Conservation (phyloP, 73 alveolate genomes). For the Paramecium tetraurelia region DNA sequence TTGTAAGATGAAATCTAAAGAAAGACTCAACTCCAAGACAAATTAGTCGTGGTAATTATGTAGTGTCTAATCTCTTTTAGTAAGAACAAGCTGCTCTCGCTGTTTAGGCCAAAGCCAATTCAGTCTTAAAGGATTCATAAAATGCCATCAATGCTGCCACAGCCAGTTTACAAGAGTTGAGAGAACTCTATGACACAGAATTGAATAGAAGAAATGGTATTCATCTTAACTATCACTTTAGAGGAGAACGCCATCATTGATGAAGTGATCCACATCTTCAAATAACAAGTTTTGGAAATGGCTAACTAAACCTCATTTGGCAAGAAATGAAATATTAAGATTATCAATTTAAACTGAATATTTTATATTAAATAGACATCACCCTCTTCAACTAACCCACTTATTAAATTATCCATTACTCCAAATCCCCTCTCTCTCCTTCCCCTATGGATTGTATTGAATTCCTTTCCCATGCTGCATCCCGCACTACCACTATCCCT, state of each 20-base stretch:
- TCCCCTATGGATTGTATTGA: constrained; percentile 47
- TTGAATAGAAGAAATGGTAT: constrained; percentile 50
- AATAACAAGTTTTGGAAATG: constrained; percentile 32
- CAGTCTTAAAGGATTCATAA: constrained; percentile 36
- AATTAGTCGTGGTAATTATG: constrained; percentile 36
- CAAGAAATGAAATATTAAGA: background rate
- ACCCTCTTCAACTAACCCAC: constrained; percentile 17
- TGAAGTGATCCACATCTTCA: constrained; percentile 45
- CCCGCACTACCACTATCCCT: constrained; percentile 51
- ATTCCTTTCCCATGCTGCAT: constrained; percentile 55
- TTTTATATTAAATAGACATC: background rate
- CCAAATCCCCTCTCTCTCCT: constrained; percentile 61
- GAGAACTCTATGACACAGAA: constrained; percentile 15
- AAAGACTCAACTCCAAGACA: constrained; percentile 5
- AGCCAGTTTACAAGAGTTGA: background rate
- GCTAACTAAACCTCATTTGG: constrained; percentile 36
- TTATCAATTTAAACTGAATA: background rate
- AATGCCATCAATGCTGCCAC: constrained; percentile 44
- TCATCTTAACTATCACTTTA: background rate
- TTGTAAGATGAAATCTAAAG: constrained; percentile 38
- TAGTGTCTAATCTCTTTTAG: background rate
- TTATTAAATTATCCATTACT: constrained; percentile 26
- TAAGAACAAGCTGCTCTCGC: constrained; percentile 52
- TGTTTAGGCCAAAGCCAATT: constrained; percentile 24
- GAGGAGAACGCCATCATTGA: constrained; percentile 53